Base-by-base conservation (phyloP, 257 asterid genomes). In the Solanum etuberosum region DNA sequence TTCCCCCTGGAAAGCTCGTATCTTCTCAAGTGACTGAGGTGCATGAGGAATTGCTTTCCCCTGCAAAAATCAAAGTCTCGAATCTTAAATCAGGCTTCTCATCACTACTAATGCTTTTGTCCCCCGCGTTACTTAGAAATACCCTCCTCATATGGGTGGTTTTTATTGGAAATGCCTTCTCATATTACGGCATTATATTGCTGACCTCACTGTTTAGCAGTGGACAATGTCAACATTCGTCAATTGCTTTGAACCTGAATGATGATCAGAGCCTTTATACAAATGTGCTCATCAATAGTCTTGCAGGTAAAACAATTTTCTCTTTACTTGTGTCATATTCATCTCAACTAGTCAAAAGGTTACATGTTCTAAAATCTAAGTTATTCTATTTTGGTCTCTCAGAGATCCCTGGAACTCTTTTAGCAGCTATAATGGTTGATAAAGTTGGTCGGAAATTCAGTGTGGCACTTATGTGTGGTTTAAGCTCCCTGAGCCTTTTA, bases 371-470 rank as follows among this genome's bases (percentile, higher is more conserved):
- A 16, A 34, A 29, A 83, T 68, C 70, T 73, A 63, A 38, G 40
- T 72, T 59, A 38, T 83, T 59, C 88, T 20, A n/a, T 67, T 35
- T 34, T 87, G 27, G 25, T 34, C 65, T 87, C 92, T 27, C 96
- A 94, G 98, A 95, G 94, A 91, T 94, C 90, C 98, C 99, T 40
- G 99, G 97, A 76, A 88, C 93, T 86, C 85, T 92, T 43, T 54
- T 96, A 70, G 88, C 97, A 59, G 98, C 94, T 34, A 82, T 91
- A 86, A 89, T 94, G 9, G 96, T 96, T 29, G 98, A 96, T 84
- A 92, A 86, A 87, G 81, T 92, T 37, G 99, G 98, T 70, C 97
- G 96, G 72, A 96, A 93, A 90, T 86, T 89, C 89, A 91, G 93
- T 89, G 92, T 94, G 96, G 92, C 88, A 29, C 48, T 90, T 88